Evolutionary conservation across 208 protist species (phyloP), one percentile per base, ranked within the genome.

Genomic region (Blastocrithidia nonstop): DNA sequence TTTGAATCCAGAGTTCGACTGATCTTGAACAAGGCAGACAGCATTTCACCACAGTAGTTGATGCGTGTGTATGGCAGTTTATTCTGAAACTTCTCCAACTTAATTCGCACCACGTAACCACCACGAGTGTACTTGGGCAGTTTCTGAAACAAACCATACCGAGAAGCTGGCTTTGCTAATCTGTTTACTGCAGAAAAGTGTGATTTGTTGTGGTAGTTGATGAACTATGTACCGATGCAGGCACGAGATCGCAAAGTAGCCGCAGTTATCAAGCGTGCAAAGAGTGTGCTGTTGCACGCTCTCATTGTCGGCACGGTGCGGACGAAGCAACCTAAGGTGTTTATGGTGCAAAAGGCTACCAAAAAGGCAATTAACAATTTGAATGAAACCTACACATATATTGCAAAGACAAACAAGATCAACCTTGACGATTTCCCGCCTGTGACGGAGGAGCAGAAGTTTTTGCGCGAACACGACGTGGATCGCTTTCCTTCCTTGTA

Each of bases 1-100:
- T 56, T 95, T 16, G 94, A 97, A 54, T 84, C 93, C 54, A 98
- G 98, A 61, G 83, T 98, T 25, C 76, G 93, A 42, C 77, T 98
- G 27, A 73, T 98, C 15, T 77, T 98, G 29, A 98, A 98, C 69
- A 98, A 98, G 69, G 88, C 95, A 1, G 96, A 98, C 66, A 74
- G 64, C 25, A 71, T 97, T 29, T 66, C 50, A 33, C 55, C 76
- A 38, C 91, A 97, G 64, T 87, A 98, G 67, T 81, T 98, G 8
- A 82, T 98, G 76, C 64, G 96, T 17, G 94, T 98, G 11, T 97
- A 96, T 59, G 96, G 96, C 20, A 88, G 93, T 1, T 66, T 98
- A 6, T 97, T 97, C 77, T 98, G 95, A 95, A 94, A 87, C 32
- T 76, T 98, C 19, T 95, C 93, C 20, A 95, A 93, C 46, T 79